Conservation (phyloP, 805 yeast species). For the Ogataea pini region DNA sequence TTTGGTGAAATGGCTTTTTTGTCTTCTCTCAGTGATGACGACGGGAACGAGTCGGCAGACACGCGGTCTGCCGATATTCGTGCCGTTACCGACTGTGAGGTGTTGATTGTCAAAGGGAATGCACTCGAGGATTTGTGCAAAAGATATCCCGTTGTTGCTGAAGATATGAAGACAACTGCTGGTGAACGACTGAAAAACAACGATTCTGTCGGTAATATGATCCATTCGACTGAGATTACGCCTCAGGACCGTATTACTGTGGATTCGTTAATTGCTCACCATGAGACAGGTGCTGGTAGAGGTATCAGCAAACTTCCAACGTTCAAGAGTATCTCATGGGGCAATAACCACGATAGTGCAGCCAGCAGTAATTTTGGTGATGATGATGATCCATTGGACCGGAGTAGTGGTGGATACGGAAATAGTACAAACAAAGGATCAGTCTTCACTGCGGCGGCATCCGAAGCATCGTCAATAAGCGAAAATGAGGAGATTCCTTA, state of each 20-base stretch:
- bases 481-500: background rate
- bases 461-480: background rate
- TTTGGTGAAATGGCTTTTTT: conserved; percentile 80
- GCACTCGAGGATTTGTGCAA: conserved; percentile 54
- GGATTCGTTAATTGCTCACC: conserved; percentile 19
- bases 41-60: conserved; percentile 27
- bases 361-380: conserved; percentile 6
- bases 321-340: conserved; percentile 25
- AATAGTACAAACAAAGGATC: conserved; percentile 8
- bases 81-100: conserved; percentile 58
- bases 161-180: conserved; percentile 64
- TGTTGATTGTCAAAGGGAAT: conserved; percentile 59
- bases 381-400: conserved; percentile 5
- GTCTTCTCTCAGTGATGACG: conserved; percentile 38
- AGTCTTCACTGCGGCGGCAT: conserved; percentile 9
- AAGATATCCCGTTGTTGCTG: conserved; percentile 57
- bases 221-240: conserved; percentile 23
- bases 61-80: conserved; percentile 64
- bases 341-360: background rate
- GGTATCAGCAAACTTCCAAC: conserved; percentile 7
- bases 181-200: conserved; percentile 43
- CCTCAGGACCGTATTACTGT: conserved; percentile 24
- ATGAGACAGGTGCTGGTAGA: conserved; percentile 11
- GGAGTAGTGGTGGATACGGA: background rate
- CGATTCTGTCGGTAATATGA: conserved; percentile 30